Conservation (phyloP, 768 basidiomycete species). For the Suillus variegatus region DNA sequence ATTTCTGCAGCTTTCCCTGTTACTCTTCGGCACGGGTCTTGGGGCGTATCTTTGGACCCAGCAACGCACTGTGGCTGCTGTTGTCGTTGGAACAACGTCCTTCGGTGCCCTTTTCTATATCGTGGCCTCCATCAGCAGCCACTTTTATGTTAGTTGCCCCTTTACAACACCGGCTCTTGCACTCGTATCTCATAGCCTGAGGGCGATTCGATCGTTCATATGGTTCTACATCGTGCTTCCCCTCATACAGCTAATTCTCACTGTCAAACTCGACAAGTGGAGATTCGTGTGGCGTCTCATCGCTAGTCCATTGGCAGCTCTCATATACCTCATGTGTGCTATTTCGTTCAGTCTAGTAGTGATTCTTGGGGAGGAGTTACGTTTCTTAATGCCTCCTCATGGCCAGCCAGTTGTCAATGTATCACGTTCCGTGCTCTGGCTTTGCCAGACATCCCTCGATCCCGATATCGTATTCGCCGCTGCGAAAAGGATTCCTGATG, state of each 20-base stretch:
- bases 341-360: no score
- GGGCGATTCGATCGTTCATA: neutral
- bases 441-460: neutral
- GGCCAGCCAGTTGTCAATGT: neutral
- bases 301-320: no score
- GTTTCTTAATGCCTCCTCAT: neutral
- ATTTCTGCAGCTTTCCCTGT: slow-evolving; percentile 13
- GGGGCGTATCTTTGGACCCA: slow-evolving; percentile 9
- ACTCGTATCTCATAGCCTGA: neutral
- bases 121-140: neutral
- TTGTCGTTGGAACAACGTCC: slow-evolving; percentile 2
- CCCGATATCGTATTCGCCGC: neutral
- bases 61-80: neutral
- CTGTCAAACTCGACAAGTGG: no score
- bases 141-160: neutral
- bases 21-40: slow-evolving; percentile 14
- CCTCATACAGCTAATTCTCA: no score
- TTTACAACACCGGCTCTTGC: neutral
- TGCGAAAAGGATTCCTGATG: neutral
- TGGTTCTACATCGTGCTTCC: no score
- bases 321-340: no score
- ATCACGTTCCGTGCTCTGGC: neutral
- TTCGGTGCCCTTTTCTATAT: slow-evolving; percentile 1
- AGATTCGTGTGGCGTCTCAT: no score
- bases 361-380: neutral